phyloP scores from a whole-genome alignment of 164 flowering plant genomes.

The Liquidambar formosana region DNA sequence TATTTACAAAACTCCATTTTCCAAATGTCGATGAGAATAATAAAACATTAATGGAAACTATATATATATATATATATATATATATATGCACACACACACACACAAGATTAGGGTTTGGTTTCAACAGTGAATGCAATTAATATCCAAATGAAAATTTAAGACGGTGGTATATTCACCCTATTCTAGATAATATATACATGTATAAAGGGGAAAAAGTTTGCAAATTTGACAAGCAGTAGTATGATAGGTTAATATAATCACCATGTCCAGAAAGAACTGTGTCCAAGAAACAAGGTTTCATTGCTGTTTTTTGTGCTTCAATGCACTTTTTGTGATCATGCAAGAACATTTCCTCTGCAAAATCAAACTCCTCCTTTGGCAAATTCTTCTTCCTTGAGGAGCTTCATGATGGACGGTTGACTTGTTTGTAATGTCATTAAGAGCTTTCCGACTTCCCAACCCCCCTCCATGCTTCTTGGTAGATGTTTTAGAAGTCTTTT shows the following conservation, averaged over 20 bases:
- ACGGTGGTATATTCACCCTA: no score
- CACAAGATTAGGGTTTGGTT: no score
- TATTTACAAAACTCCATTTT: not conserved
- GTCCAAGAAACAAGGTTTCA: constrained; percentile 22
- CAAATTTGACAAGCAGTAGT: no score
- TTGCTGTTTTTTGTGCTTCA: constrained; percentile 22
- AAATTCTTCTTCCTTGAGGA: constrained; percentile 27
- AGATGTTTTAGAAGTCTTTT: constrained; percentile 21
- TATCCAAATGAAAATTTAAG: no score
- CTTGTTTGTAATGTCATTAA: constrained; percentile 53
- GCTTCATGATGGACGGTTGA: constrained; percentile 21
- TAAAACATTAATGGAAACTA: no score
- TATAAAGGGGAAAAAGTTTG: no score
- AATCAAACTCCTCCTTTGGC: constrained; percentile 29
- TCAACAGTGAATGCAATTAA: no score
- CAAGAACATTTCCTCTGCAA: constrained; percentile 40
- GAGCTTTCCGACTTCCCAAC: constrained; percentile 44
- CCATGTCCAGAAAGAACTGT: constrained; percentile 32
- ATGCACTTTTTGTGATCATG: constrained; percentile 52
- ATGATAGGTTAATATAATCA: no score
- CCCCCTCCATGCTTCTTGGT: constrained; percentile 37
- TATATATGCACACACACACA: no score
- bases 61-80: no score
- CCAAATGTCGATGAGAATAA: not conserved
- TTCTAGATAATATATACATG: no score